Evolutionary conservation across 805 yeast species (phyloP).

Genomic region (Candida coquimbonensis): DNA sequence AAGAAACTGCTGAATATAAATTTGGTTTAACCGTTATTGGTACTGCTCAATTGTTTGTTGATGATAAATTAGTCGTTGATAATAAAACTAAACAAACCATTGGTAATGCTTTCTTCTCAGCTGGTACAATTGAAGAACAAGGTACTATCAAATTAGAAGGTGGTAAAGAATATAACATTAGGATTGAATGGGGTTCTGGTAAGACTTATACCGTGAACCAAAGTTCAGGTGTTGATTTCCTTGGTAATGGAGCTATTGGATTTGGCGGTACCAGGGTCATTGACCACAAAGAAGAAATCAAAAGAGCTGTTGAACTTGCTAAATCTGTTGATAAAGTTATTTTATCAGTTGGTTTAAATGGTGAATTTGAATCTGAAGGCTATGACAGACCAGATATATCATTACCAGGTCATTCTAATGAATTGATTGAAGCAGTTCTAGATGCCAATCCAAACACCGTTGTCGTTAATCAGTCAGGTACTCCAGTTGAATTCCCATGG

Average conservation of each 20-base stretch:
- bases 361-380: constrained; percentile 57
- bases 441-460: constrained; percentile 44
- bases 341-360: constrained; percentile 42
- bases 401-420: constrained; percentile 42
- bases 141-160: constrained; percentile 32
- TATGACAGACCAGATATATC: constrained; percentile 45
- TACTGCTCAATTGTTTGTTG: constrained; percentile 46
- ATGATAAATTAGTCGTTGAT: constrained; percentile 48
- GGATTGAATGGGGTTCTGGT: constrained; percentile 45
- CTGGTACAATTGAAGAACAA: constrained; percentile 47
- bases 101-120: constrained; percentile 46
- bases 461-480: constrained; percentile 52
- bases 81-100: constrained; percentile 44
- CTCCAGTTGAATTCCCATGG: constrained; percentile 59
- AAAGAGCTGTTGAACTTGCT: constrained; percentile 42
- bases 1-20: constrained; percentile 39
- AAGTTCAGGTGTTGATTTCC: constrained; percentile 16
- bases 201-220: constrained; percentile 27
- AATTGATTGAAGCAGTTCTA: constrained; percentile 37
- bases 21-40: constrained; percentile 49
- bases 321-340: constrained; percentile 45
- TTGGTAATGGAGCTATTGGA: constrained; percentile 31
- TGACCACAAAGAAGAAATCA: constrained; percentile 27
- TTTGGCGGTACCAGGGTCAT: constrained; percentile 28
- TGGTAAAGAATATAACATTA: constrained; percentile 39